Evolutionary conservation across 257 asterid genomes (phyloP), one percentile per base, ranked within the genome.

Genomic region (Petunia secreta): DNA sequence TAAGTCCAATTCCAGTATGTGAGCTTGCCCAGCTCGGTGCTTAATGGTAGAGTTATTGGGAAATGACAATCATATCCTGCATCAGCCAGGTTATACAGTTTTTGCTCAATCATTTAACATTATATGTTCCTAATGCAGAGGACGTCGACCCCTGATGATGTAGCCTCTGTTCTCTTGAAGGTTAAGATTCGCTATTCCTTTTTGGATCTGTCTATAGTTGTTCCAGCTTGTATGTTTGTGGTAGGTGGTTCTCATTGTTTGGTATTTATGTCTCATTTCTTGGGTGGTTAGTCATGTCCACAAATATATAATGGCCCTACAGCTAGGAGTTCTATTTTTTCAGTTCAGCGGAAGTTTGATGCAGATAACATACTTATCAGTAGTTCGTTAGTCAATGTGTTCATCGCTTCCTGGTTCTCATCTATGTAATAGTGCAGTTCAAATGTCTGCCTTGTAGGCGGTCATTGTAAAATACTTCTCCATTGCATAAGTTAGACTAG

Each of bases 81-180:
- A 62, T 9, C 67, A 62, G 41, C n/a, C 67, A 60, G 40, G 41
- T 63, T 63, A 36, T 2, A 9, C 44, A 36, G 11, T 63, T 10
- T 63, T 37, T 37, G 16, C 9, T 63, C 40, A 63, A 10, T 11
- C 11, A 15, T 11, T 66, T 66, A 4, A 2, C n/a, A 16, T 0
- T 16, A 5, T 46, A 25, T 77, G 9, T 0, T 55, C 40, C 58
- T 77, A 60, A 39, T 7, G 80, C 86, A 84, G 88, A 80, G 88
- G 80, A 82, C 80, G 25, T 83, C 80, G 13, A 69, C 77, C 10
- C 84, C 81, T 0, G 88, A 84, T 36, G 87, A 84, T 66, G 78
- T 83, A 7, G 65, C 79, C 36, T 81, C 85, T 11, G 75, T 84
- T 34, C 75, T 58, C 14, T 6, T 63, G 4, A 84, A 84, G 85